Evolutionary conservation across 768 basidiomycete genomes (phyloP).

Genomic region (Guyanaporus albipodus): DNA sequence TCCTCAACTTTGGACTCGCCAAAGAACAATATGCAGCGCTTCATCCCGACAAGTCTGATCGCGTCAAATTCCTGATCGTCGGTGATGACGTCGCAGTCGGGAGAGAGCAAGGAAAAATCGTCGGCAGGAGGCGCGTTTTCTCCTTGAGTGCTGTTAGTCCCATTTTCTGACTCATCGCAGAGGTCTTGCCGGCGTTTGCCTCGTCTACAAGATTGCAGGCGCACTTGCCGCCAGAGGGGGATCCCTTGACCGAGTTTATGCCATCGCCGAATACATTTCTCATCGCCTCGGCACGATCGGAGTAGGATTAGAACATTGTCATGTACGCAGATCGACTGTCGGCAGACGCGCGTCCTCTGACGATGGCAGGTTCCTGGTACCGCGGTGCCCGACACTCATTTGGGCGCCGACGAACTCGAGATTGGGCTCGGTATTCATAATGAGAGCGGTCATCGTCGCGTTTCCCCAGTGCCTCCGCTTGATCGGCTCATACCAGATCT

Average conservation of each 20-base stretch:
- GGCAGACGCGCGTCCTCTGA: background rate
- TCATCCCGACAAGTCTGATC: constrained; percentile 62
- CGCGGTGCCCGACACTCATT: constrained; percentile 48
- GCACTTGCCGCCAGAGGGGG: constrained; percentile 70
- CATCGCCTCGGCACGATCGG: constrained; percentile 77
- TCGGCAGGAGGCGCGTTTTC: constrained; percentile 60
- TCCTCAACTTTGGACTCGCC: constrained; percentile 88
- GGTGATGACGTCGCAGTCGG: constrained; percentile 91
- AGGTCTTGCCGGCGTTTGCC: constrained; percentile 74
- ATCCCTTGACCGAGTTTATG: constrained; percentile 63
- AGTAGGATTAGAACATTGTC: constrained; percentile 85
- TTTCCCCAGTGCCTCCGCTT: constrained; percentile 70
- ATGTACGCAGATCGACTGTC: constrained; percentile 41
- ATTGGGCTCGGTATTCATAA: constrained; percentile 93
- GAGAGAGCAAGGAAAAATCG: constrained; percentile 72
- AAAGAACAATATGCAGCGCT: constrained; percentile 76
- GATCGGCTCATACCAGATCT: constrained; percentile 66
- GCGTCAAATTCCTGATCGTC: constrained; percentile 74
- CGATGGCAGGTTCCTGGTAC: constrained; percentile 70
- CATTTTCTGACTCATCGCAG: constrained; percentile 41
- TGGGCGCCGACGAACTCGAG: constrained; percentile 67
- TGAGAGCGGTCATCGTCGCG: constrained; percentile 67
- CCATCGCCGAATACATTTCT: constrained; percentile 61
- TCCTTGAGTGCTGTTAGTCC: too few species aligned
- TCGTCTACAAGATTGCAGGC: constrained; percentile 90